Evolutionary conservation across 768 basidiomycete species (phyloP).

Genomic region (Lepiota venenata): DNA sequence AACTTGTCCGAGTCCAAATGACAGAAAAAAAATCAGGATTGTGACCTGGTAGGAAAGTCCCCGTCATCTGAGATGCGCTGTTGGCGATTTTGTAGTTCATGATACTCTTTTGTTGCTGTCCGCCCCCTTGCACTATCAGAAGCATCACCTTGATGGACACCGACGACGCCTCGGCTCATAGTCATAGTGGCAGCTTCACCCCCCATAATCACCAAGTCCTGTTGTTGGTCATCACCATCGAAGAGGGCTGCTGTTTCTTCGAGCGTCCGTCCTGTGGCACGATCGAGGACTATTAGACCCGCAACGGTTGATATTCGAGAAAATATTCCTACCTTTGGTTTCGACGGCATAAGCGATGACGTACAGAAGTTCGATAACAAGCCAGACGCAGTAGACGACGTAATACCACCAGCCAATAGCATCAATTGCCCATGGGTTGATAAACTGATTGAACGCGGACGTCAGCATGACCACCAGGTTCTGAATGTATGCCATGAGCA

Average conservation of each 20-base stretch:
- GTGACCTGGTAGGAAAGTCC: constrained; percentile 4
- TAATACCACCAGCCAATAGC: constrained; percentile 60
- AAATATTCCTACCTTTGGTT: constrained; percentile 46
- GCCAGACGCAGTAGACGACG: constrained; percentile 62
- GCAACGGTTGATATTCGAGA: neutral
- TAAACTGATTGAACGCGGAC: constrained; percentile 75
- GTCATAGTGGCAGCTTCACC: constrained; percentile 44
- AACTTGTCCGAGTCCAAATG: neutral
- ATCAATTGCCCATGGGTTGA: constrained; percentile 72
- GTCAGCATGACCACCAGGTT: constrained; percentile 62
- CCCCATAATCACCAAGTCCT: constrained; percentile 42
- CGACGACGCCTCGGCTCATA: constrained; percentile 25
- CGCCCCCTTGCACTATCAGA: constrained; percentile 1
- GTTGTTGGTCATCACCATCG: constrained; percentile 52
- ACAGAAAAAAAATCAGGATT: neutral
- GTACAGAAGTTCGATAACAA: constrained; percentile 58
- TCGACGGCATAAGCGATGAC: constrained; percentile 54
- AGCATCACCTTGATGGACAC: constrained; percentile 11
- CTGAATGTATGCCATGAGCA: constrained; percentile 27
- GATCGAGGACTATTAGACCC: constrained; percentile 5
- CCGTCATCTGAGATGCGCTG: constrained; percentile 7
- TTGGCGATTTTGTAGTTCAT: constrained; percentile 11
- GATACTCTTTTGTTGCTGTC: constrained; percentile 15
- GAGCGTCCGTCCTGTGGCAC: constrained; percentile 49
- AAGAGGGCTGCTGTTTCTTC: constrained; percentile 76